These are phyloP conservation scores for Logfia minima DNA, from an alignment of 129 eudicot species.

Conservation along the genomic window DNA sequence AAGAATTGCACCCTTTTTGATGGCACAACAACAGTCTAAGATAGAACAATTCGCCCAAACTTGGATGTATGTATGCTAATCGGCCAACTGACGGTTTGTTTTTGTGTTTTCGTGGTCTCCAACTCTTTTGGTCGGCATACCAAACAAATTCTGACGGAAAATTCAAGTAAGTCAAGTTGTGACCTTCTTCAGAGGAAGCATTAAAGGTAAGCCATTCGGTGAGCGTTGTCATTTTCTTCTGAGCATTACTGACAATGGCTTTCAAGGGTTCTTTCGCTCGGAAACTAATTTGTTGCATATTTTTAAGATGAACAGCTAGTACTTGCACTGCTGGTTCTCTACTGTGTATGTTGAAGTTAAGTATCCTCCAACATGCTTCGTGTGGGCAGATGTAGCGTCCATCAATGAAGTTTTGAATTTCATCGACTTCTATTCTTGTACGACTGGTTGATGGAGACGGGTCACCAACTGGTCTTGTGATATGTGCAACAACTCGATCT, in stretches of 20 bases:
- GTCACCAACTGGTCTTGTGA: neutral
- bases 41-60: neutral
- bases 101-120: neutral
- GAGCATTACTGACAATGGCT: neutral
- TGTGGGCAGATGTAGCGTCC: constrained; percentile 1
- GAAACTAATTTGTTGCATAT: neutral
- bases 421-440: constrained; percentile 14
- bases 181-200: too few relatives aligned
- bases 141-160: neutral
- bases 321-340: constrained; percentile 10
- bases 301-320: constrained; percentile 16
- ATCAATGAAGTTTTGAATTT: constrained; percentile 17
- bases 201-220: too few relatives aligned
- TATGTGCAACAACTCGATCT: neutral
- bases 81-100: neutral
- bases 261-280: neutral
- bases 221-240: neutral
- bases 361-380: constrained; percentile 28
- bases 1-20: neutral
- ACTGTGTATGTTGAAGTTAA: neutral
- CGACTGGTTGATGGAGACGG: too few relatives aligned
- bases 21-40: neutral
- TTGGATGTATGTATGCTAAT: neutral
- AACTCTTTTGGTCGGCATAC: neutral
- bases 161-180: neutral